Evolutionary conservation across 257 asterid genomes (phyloP), one percentile per base, ranked within the genome.

Genomic region (Fraxinus cuspidata): DNA sequence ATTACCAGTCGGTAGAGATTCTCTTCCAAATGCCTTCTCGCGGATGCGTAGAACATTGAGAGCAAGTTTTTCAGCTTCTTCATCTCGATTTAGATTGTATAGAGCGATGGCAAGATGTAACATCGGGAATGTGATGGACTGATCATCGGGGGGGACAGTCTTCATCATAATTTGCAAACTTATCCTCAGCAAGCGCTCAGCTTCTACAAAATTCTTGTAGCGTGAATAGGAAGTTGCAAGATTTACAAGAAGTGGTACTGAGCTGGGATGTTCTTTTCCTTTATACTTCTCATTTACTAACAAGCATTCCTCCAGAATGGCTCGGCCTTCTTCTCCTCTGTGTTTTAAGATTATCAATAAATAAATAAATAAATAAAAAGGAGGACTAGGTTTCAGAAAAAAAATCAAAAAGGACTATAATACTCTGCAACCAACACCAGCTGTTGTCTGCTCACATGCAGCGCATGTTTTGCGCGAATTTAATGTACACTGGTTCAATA

Each of bases 141-240:
- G 96, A 83, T 95, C 98, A 83, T 91, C 97, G 11, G 92, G 88
- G 63, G 94, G 87, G 63, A 83, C 86, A 65, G 73, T 80, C 87
- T 86, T 87, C 84, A 49, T 82, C 94, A 91, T 83, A 80, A 95
- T 89, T 82, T 85, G 92, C 82, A 95, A 83, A 84, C 98, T 82
- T 79, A 81, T 88, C 76, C 89, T 82, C 74, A 95, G 89, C 80
- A 90, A 87, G 77, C 92, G 90, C 89, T 95, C 99, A 32, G 99
- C 92, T 85, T 92, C 97, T 11, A 87, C 94, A 83, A 82, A 95
- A 75, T 86, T 88, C 87, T 92, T 92, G 32, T 89, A 90, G 75
- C 85, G 91, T 67, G 96, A 92, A 86, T 90, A 90, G n/a, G 99
- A 95, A 75, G 92, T 79, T 51, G 98, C 98, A 72, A 95, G 96